These are phyloP conservation scores for Vachellia pachyceras DNA, from an alignment of 306 rosid species.

Conservation along the genomic window DNA sequence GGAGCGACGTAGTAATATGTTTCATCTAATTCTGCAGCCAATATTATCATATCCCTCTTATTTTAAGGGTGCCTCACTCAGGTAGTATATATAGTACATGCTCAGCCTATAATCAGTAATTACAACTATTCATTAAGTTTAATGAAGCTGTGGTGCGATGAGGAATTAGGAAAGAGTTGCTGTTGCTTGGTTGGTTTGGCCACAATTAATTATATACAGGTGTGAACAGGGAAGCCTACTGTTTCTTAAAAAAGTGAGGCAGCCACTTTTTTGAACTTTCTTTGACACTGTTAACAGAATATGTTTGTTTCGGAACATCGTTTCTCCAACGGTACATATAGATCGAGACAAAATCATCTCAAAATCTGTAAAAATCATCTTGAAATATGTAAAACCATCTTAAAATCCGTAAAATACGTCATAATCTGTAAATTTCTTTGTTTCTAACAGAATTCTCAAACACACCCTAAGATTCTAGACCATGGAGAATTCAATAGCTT, in stretches of 20 bases:
- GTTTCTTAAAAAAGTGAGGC: constrained; percentile 31
- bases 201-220: background rate
- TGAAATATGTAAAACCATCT: too few relatives aligned
- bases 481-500: background rate
- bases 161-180: background rate
- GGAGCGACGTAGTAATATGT: too few relatives aligned
- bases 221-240: constrained; percentile 43
- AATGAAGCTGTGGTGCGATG: background rate
- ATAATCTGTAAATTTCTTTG: too few relatives aligned
- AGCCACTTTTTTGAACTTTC: constrained; percentile 16
- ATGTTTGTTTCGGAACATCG: too few relatives aligned
- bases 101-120: background rate
- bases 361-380: too few relatives aligned
- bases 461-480: background rate
- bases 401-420: too few relatives aligned
- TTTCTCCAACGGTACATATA: too few relatives aligned
- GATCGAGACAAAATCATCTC: too few relatives aligned
- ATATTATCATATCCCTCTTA: background rate
- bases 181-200: background rate
- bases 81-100: background rate
- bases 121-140: background rate
- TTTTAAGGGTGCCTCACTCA: background rate
- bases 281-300: background rate
- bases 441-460: too few relatives aligned
- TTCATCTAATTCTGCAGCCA: background rate